These are phyloP conservation scores for Kockovaella imperatae DNA, from an alignment of 768 basidiomycete genomes.

Conservation along the genomic window DNA sequence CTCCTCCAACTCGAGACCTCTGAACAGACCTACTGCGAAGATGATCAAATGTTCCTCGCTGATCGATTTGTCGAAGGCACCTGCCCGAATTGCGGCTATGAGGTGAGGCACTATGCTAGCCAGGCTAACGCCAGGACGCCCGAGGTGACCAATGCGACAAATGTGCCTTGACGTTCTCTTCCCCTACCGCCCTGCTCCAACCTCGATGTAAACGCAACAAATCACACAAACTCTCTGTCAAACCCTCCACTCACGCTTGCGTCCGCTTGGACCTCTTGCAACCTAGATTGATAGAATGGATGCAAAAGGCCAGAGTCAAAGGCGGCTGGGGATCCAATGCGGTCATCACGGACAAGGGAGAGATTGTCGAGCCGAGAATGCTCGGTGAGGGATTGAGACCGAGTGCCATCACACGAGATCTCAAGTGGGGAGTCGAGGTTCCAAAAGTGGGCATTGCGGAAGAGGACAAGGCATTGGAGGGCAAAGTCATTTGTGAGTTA, in stretches of 20 bases:
- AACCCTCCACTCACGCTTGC: constrained; percentile 83
- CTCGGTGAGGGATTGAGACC: constrained; percentile 70
- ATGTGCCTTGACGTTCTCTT: constrained; percentile 81
- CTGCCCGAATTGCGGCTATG: constrained; percentile 84
- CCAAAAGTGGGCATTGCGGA: constrained; percentile 60
- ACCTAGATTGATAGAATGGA: constrained; percentile 75
- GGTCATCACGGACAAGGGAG: constrained; percentile 78
- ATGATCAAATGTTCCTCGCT: constrained; percentile 86
- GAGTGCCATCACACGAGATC: constrained; percentile 84
- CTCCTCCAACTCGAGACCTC: constrained; percentile 73
- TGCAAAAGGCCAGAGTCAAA: constrained; percentile 63
- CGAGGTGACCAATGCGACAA: constrained; percentile 97
- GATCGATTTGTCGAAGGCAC: constrained; percentile 98
- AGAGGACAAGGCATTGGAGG: constrained; percentile 74
- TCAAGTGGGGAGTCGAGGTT: constrained; percentile 93
- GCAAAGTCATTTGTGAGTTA: constrained; percentile 90
- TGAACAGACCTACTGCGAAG: constrained; percentile 91
- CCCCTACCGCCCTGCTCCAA: constrained; percentile 79
- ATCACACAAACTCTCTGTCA: constrained; percentile 65
- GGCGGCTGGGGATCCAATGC: constrained; percentile 92
- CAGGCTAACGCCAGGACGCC: constrained; percentile 58
- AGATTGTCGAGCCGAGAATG: constrained; percentile 80
- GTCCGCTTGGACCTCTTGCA: constrained; percentile 77
- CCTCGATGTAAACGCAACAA: constrained; percentile 88
- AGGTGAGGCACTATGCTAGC: constrained; percentile 49